A percentile compares a stretch with the other conserved stretches of the same genome.
These are phyloP conservation scores for Hymenoscyphus linearis DNA, from an alignment of 2,329 filamentous ascomycete genomes.

Conservation along the genomic window DNA sequence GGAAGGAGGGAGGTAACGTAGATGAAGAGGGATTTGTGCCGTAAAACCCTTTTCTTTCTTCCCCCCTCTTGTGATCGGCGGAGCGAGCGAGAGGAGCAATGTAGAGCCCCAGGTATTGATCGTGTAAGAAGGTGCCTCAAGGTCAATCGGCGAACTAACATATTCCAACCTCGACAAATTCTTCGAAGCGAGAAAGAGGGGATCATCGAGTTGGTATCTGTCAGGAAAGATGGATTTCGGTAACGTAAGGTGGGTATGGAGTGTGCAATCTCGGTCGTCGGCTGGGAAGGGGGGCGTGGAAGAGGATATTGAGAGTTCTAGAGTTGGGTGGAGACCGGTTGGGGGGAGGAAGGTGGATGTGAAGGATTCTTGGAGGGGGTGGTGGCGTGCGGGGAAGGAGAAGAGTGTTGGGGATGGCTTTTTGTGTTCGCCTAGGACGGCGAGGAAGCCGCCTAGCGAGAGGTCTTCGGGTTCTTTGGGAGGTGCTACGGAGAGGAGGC, in stretches of 20 bases:
- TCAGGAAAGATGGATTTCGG: slow-evolving; percentile 80
- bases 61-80: slow-evolving; percentile 33
- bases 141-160: slow-evolving; percentile 72
- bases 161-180: slow-evolving; percentile 66
- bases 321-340: slow-evolving; percentile 76
- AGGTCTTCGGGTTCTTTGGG: slow-evolving; percentile 67
- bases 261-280: slow-evolving; percentile 56
- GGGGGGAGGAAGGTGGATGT: slow-evolving; percentile 60
- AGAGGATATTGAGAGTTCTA: slow-evolving; percentile 61
- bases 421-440: slow-evolving; percentile 69
- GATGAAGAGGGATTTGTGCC: slow-evolving; percentile 72
- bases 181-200: slow-evolving; percentile 74
- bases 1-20: slow-evolving; percentile 63
- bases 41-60: slow-evolving; percentile 48
- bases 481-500: slow-evolving; percentile 64
- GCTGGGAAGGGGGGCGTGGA: slow-evolving; percentile 40
- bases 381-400: slow-evolving; percentile 76
- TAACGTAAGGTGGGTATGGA: slow-evolving; percentile 78
- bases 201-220: slow-evolving; percentile 74
- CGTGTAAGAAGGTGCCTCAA: slow-evolving; percentile 85
- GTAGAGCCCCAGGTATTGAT: slow-evolving; percentile 73
- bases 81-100: slow-evolving; percentile 68
- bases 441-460: slow-evolving; percentile 71
- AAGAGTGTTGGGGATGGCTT: slow-evolving; percentile 74
- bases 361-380: slow-evolving; percentile 52